Evolutionary conservation across 2,329 filamentous ascomycete genomes (phyloP).

Genomic region (Sporothrix brasiliensis): DNA sequence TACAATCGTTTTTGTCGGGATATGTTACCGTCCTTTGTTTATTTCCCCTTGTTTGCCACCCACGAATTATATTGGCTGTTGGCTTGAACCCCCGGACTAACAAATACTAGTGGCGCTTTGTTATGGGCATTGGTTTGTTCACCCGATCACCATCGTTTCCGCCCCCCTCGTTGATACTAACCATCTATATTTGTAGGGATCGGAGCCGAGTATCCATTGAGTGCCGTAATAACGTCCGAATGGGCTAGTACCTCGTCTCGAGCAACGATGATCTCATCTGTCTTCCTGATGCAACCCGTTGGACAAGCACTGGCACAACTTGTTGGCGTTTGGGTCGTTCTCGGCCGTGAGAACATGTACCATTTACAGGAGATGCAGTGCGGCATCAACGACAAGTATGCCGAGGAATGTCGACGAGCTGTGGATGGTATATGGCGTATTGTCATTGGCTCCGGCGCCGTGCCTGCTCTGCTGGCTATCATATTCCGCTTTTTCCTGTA

Average conservation of each 20-base stretch:
- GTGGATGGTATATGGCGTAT: constrained; percentile 69
- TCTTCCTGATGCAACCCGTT: constrained; percentile 71
- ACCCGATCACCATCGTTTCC: neutral
- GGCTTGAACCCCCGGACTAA: neutral
- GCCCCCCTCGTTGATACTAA: constrained; percentile 22
- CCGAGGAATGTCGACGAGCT: constrained; percentile 50
- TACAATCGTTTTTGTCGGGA: too few species aligned
- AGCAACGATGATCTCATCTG: constrained; percentile 67
- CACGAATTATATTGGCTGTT: neutral
- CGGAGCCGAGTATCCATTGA: constrained; percentile 69
- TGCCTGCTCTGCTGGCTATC: constrained; percentile 65
- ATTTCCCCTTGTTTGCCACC: neutral
- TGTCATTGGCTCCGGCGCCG: constrained; percentile 65
- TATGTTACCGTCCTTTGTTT: neutral
- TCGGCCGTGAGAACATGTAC: constrained; percentile 50
- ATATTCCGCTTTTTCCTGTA: constrained; percentile 68
- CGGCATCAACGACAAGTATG: constrained; percentile 51
- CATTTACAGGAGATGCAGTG: constrained; percentile 52
- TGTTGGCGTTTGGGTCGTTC: constrained; percentile 58
- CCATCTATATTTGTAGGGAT: constrained; percentile 51
- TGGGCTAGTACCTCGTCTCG: constrained; percentile 65
- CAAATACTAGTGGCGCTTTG: constrained; percentile 52
- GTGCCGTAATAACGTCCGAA: constrained; percentile 69
- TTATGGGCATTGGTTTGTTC: constrained; percentile 53
- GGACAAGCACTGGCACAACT: constrained; percentile 67